Evolutionary conservation across 106 monocot species (phyloP), one percentile per base, ranked within the genome.

Genomic region (Vanilla planifolia): DNA sequence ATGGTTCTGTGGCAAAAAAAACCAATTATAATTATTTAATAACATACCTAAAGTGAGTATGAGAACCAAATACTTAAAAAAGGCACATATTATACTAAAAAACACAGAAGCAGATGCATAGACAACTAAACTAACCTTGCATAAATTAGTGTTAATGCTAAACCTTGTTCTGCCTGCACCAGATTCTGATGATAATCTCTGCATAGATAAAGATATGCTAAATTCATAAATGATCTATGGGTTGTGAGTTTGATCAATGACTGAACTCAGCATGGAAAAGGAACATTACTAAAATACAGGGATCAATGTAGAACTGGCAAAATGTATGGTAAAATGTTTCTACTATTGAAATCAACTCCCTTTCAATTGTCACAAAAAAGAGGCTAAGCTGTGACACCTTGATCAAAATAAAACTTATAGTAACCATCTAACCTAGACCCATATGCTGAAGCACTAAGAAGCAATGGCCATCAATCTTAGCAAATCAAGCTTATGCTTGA

Each of bases 41-140:
- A n/a, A n/a, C 34, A 17, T 21, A 35, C 8, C 20, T 21, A 72
- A 67, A 59, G 21, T 35, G 27, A 36, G 19, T 26, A 27, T 16
- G 44, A 4, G 22, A 0, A 21, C 3, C n/a, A 15, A 20, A 2
- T 39, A 35, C 2, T 20, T 37, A 43, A 48, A 25, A 6, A 3
- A 22, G 2, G n/a, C 27, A 27, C 28, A 32, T 16, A 28, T 29
- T 20, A 57, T 48, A 34, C 0, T 25, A 15, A 23, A 37, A 2
- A 24, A 14, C 16, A 39, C 40, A 63, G 11, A 6, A n/a, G 26
- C 3, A 29, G 32, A 62, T 51, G 22, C 6, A 32, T 16, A 24
- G 35, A 15, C 10, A 3, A 50, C 59, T 8, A 48, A 64, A 26
- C 41, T 26, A 59, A 84, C 84, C 79, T 75, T 61, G 69, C 84